Conservation (phyloP, 805 yeast species). For the Nakazawaea ishiwadae region DNA sequence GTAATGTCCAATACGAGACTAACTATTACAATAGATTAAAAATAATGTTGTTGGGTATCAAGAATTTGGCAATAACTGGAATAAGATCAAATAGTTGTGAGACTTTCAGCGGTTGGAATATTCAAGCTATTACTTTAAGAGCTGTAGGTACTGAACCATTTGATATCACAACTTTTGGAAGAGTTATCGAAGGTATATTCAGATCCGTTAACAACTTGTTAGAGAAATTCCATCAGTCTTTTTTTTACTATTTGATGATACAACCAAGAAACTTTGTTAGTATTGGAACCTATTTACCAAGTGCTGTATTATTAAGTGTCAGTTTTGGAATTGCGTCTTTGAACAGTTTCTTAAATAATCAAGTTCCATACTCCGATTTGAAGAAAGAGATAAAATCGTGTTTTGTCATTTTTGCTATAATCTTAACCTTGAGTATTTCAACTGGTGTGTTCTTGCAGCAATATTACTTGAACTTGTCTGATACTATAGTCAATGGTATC, state of each 20-base stretch:
- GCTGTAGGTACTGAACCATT: constrained; percentile 51
- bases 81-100: constrained; percentile 70
- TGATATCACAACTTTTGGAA: constrained; percentile 89
- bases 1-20: constrained; percentile 42
- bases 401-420: constrained; percentile 24
- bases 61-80: constrained; percentile 68
- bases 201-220: constrained; percentile 86
- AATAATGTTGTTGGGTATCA: constrained; percentile 61
- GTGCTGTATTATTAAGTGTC: constrained; percentile 69
- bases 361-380: constrained; percentile 22
- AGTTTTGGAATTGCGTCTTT: constrained; percentile 67
- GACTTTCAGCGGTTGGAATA: constrained; percentile 93
- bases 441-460: constrained; percentile 18
- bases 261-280: constrained; percentile 82
- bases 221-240: constrained; percentile 96
- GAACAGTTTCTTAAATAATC: constrained; percentile 46
- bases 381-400: constrained; percentile 16
- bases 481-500: not conserved
- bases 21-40: constrained; percentile 52
- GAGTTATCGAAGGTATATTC: constrained; percentile 81
- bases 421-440: constrained; percentile 17
- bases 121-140: constrained; percentile 79
- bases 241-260: constrained; percentile 82
- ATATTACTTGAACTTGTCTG: constrained; percentile 4
- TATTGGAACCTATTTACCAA: constrained; percentile 88